Evolutionary conservation across 2,329 filamentous ascomycete genomes (phyloP).

Genomic region (Diaporthe sp.): DNA sequence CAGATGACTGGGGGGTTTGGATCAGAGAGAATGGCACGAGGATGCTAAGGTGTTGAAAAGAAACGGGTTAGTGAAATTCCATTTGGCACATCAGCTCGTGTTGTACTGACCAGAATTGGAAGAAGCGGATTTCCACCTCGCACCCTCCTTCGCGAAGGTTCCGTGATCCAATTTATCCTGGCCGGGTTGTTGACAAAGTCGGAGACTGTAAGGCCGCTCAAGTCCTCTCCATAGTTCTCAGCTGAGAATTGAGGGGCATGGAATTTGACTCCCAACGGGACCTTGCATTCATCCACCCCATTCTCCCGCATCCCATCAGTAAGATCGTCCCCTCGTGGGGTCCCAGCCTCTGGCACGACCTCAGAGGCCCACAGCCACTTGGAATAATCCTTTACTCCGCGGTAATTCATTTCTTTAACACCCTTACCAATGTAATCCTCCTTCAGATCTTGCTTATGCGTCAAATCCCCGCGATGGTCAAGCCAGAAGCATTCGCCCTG

Average conservation of each 20-base stretch:
- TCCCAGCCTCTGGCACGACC: not conserved
- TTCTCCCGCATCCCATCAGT: conserved; percentile 22
- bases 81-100: not conserved
- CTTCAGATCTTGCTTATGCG: conserved; percentile 4
- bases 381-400: not conserved
- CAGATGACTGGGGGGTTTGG: not conserved
- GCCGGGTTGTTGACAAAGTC: not conserved
- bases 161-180: not conserved
- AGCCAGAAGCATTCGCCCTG: conserved; percentile 31
- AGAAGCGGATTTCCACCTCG: not conserved
- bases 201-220: not conserved
- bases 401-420: not conserved
- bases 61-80: not conserved
- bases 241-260: conserved; percentile 2
- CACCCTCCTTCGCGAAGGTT: not conserved
- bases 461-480: not conserved
- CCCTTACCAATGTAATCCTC: conserved; percentile 3
- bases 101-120: not conserved
- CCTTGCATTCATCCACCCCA: not conserved
- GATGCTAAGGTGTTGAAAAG: not conserved
- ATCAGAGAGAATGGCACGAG: not conserved
- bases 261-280: not conserved
- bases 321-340: not conserved
- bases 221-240: not conserved
- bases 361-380: conserved; percentile 1